Base-by-base conservation (phyloP, 2,329 filamentous ascomycete genomes). In the Scortechinia acanthostroma region DNA sequence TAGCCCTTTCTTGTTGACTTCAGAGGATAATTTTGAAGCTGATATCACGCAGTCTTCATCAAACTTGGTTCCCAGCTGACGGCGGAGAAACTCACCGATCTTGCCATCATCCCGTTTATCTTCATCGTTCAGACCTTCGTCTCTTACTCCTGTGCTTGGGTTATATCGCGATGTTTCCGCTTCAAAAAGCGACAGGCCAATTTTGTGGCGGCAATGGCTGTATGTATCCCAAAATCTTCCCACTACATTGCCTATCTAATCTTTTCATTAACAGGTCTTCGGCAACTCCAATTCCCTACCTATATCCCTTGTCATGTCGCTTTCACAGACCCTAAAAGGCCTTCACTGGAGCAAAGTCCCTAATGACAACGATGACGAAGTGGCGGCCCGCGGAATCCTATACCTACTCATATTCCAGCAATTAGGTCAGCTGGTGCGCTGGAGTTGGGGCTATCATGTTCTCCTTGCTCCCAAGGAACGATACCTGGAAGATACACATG, bases 341-440 rank as follows among this genome's bases (percentile, higher is more conserved):
- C 73, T 98, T 22, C 91, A 97, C 61, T 98, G 93, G 93, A 85
- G 91, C 64, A 85, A 80, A 52, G 80, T 97, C 43, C 87, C 88
- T 0, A 86, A 88, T 45, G 93, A 98, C 55, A 97, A 94, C 56
- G 91, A 97, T 56, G 87, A 95, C 47, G 89, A 97, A 62, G 93
- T 98, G 17, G 91, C 80, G 20, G 91, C 93, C 2, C 82, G 93
- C 49, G 93, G 93, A 48, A 97, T 98, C 49, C 70, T 98, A 1
- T 98, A 98, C 58, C 76, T 98, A 10, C 74, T 98, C 49, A 94
- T 98, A 53, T 98, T 98, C 68, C 93, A 98, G 66, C 93, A 98
- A 62, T 78, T 98, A 2, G 93, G 93, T 19, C 93, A 98, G 64
- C 71, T 97, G 21, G 83, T 98, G 17, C 80, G 93, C 48, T 98